phyloP scores from a whole-genome alignment of 2,329 filamentous ascomycete genomes.

The Laburnicola sp. region DNA sequence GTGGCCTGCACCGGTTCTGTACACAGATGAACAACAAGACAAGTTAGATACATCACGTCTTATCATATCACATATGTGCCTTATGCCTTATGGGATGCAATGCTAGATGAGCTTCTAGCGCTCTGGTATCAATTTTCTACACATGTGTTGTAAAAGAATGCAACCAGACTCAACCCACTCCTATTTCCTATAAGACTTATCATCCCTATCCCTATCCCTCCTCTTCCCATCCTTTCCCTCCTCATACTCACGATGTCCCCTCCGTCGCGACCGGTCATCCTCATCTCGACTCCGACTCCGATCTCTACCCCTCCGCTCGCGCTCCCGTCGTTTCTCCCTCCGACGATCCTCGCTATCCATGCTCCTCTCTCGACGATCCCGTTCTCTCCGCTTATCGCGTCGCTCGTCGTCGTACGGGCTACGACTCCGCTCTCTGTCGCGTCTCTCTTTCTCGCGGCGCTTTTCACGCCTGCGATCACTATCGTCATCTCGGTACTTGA shows the following conservation, averaged over 20 bases:
- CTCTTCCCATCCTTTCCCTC: constrained; percentile 27
- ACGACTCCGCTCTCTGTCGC: constrained; percentile 2
- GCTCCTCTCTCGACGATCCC: constrained; percentile 21
- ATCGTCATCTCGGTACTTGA: background rate
- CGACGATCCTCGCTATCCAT: constrained; percentile 13
- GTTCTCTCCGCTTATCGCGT: constrained; percentile 19
- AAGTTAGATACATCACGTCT: too few species aligned
- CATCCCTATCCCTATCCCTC: constrained; percentile 13
- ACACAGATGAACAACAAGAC: too few species aligned
- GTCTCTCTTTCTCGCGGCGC: constrained; percentile 1
- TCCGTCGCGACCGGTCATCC: constrained; percentile 30
- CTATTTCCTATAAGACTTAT: background rate
- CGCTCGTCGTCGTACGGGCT: constrained; percentile 8
- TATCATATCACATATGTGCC: too few species aligned
- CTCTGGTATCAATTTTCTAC: background rate
- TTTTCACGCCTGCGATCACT: constrained; percentile 6
- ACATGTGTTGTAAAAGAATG: background rate
- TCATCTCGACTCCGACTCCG: constrained; percentile 18
- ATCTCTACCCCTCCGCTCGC: constrained; percentile 8
- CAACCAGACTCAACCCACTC: too few species aligned
- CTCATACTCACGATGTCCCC: constrained; percentile 25
- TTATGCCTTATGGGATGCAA: too few species aligned
- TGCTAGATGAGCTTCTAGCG: background rate
- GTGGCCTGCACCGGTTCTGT: too few species aligned
- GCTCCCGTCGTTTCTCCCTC: constrained; percentile 8